Evolutionary conservation across 2,329 filamentous ascomycete species (phyloP).

Genomic region (Cercospora janseana): DNA sequence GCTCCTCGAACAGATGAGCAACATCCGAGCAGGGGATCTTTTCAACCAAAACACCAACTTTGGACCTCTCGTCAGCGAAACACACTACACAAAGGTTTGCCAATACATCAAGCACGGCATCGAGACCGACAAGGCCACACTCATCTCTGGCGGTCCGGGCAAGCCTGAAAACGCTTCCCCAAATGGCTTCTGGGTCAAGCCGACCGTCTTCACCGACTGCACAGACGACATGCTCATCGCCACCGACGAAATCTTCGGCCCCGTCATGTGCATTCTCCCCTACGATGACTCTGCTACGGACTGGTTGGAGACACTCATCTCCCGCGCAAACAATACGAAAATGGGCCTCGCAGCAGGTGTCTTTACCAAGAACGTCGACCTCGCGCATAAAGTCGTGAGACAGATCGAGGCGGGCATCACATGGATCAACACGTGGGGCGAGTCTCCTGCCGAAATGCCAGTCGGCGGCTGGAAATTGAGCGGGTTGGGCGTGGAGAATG

Average conservation of each 20-base stretch:
- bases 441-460: constrained; percentile 86
- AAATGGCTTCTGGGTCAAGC: constrained; percentile 78
- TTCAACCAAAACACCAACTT: constrained; percentile 74
- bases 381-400: constrained; percentile 68
- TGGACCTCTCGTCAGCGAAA: constrained; percentile 73
- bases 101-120: constrained; percentile 74
- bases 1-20: constrained; percentile 67
- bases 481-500: constrained; percentile 84
- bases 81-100: constrained; percentile 75
- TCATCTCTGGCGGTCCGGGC: constrained; percentile 61
- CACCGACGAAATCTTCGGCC: constrained; percentile 83
- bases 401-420: constrained; percentile 80
- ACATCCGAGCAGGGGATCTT: constrained; percentile 69
- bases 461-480: constrained; percentile 92
- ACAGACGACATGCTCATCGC: constrained; percentile 77
- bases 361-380: constrained; percentile 71
- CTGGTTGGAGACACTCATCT: constrained; percentile 66
- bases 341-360: constrained; percentile 82
- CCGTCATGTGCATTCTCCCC: constrained; percentile 76
- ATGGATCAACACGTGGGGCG: constrained; percentile 94
- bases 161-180: constrained; percentile 47
- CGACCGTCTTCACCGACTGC: constrained; percentile 84
- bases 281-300: constrained; percentile 52
- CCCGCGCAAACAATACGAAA: constrained; percentile 71
- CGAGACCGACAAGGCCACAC: constrained; percentile 67